Conservation (phyloP, 768 basidiomycete genomes). For the Fistulinella prunicolor region DNA sequence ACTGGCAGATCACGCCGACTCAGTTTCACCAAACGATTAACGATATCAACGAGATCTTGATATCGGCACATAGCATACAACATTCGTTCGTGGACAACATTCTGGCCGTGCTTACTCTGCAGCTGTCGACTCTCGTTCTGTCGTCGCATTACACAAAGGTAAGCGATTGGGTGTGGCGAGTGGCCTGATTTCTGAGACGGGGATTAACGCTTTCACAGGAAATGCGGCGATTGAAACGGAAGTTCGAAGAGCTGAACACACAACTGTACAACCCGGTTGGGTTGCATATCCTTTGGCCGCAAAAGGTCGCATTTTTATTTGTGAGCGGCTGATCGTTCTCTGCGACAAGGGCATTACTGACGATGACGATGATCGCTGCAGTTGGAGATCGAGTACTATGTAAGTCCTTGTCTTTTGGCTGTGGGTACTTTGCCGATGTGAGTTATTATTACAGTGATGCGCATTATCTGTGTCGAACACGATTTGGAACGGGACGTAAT, state of each 20-base stretch:
- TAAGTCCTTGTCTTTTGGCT: slow-evolving; percentile 38
- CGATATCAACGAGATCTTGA: slow-evolving; percentile 82
- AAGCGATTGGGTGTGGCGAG: slow-evolving; percentile 6
- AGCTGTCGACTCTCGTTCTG: slow-evolving; percentile 68
- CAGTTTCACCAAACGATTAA: slow-evolving; percentile 90
- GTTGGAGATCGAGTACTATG: slow-evolving; percentile 96
- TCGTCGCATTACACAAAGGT: slow-evolving; percentile 84
- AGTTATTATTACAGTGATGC: slow-evolving; percentile 15
- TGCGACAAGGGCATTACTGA: background rate
- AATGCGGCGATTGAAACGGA: slow-evolving; percentile 60
- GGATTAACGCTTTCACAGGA: slow-evolving; percentile 48
- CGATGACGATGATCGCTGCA: slow-evolving; percentile 30
- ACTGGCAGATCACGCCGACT: slow-evolving; percentile 76
- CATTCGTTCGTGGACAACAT: slow-evolving; percentile 76
- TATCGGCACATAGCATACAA: slow-evolving; percentile 78
- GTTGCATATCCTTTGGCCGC: slow-evolving; percentile 83
- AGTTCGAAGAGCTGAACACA: slow-evolving; percentile 67
- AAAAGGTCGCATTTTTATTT: slow-evolving; percentile 83
- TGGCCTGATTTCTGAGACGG: slow-evolving; percentile 6
- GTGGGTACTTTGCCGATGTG: background rate
- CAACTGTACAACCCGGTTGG: slow-evolving; percentile 82
- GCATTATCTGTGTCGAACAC: background rate
- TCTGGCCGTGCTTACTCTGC: slow-evolving; percentile 75
- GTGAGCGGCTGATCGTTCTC: slow-evolving; percentile 49
- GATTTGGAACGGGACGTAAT: slow-evolving; percentile 1